Evolutionary conservation across 306 rosid species (phyloP), one percentile per base, ranked within the genome.

Genomic region (Ochetophila trinervis): DNA sequence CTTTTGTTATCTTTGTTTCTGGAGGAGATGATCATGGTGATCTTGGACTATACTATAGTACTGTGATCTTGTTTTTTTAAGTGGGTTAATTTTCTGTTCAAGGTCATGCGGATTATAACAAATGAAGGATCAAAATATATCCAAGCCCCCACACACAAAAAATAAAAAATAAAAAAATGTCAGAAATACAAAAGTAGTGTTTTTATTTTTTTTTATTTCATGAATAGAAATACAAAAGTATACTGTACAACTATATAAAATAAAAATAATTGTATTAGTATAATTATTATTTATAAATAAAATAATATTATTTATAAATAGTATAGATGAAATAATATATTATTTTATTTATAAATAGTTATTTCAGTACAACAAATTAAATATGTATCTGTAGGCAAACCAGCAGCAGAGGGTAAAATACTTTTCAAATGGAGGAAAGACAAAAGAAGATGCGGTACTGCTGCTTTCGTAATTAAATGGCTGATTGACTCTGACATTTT

Each of bases 341-440:
- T n/a, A n/a, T n/a, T n/a, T n/a, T n/a, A n/a, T n/a, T n/a, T n/a
- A n/a, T n/a, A n/a, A n/a, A n/a, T n/a, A n/a, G n/a, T n/a, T n/a
- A n/a, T n/a, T n/a, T n/a, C n/a, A n/a, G n/a, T n/a, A n/a, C n/a
- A n/a, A n/a, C n/a, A n/a, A n/a, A n/a, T n/a, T n/a, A n/a, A n/a
- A n/a, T n/a, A n/a, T n/a, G n/a, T n/a, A n/a, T n/a, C n/a, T 49
- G n/a, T 72, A 63, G 78, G 36, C 75, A 68, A 83, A 49, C 47
- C 35, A 66, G 66, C 68, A 62, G 49, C 7, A 61, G 30, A 64
- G 72, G 51, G 73, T 49, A 22, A 60, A n/a, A 71, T 74, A 67
- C 42, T 47, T 80, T 82, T 81, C 79, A 65, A 60, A 53, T 34
- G 15, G 15, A 48, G 72, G 62, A 66, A 63, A 76, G 71, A 67